Conservation (phyloP, 2,329 filamentous ascomycete genomes). For the Dendryphion nanum region DNA sequence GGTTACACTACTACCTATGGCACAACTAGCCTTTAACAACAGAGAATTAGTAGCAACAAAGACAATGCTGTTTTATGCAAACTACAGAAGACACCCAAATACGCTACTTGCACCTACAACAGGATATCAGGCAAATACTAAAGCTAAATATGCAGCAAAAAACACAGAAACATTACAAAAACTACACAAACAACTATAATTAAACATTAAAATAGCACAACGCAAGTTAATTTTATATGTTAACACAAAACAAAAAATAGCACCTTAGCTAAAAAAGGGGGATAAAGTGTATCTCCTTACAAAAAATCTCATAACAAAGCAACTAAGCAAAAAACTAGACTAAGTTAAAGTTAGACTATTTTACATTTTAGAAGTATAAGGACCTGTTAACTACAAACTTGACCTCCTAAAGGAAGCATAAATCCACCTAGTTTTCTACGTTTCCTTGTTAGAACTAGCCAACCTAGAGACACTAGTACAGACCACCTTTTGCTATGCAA, state of each 20-base stretch:
- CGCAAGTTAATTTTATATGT: not conserved
- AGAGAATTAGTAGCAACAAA: slow-evolving; percentile 1
- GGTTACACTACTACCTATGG: slow-evolving; percentile 2
- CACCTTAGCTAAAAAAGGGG: not conserved
- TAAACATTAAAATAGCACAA: not conserved
- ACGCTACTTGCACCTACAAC: too few relatives aligned
- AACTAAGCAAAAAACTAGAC: not conserved
- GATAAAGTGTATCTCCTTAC: not conserved
- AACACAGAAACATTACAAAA: not conserved
- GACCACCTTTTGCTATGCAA: not conserved
- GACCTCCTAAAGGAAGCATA: not conserved
- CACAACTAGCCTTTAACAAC: slow-evolving; percentile 3
- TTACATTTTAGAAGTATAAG: not conserved
- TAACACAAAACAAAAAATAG: not conserved
- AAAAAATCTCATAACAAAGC: not conserved
- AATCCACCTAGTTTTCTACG: not conserved
- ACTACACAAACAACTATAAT: not conserved
- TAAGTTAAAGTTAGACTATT: not conserved
- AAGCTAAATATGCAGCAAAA: not conserved
- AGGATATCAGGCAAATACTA: not conserved
- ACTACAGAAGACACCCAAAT: not conserved
- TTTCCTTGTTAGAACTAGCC: not conserved
- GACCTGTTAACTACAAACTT: not conserved
- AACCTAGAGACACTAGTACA: not conserved
- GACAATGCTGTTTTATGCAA: not conserved